A percentile compares a stretch with the other conserved stretches of the same genome.
phyloP scores from a whole-genome alignment of 1,284 basidiomycete genomes.

The Ceratobasidium sp. region DNA sequence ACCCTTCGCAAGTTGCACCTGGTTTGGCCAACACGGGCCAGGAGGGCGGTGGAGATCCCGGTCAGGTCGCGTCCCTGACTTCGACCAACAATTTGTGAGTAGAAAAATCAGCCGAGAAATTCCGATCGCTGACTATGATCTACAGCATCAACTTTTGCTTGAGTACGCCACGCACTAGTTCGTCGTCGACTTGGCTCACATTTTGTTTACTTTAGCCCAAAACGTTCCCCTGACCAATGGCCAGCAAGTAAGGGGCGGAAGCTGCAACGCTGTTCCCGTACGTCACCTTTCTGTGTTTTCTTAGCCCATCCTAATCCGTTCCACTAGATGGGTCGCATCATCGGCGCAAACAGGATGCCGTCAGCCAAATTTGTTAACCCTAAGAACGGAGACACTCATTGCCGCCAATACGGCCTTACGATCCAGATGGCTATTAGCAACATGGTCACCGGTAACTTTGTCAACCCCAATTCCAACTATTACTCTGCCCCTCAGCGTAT shows the following conservation, averaged over 20 bases:
- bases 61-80: constrained; percentile 57
- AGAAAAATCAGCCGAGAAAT: not conserved
- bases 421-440: constrained; percentile 48
- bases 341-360: constrained; percentile 47
- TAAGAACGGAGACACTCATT: constrained; percentile 46
- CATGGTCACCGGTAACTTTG: constrained; percentile 46
- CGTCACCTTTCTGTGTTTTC: constrained; percentile 35
- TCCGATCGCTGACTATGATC: not conserved
- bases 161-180: not conserved
- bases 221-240: constrained; percentile 46
- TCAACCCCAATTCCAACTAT: constrained; percentile 48
- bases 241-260: constrained; percentile 46
- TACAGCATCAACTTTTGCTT: constrained; percentile 21
- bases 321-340: constrained; percentile 31
- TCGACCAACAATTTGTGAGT: constrained; percentile 57
- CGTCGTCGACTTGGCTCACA: constrained; percentile 31
- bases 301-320: not conserved
- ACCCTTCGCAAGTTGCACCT: constrained; percentile 55
- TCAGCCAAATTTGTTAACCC: constrained; percentile 48
- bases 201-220: constrained; percentile 43
- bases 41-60: constrained; percentile 49
- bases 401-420: constrained; percentile 46
- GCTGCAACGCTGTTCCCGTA: constrained; percentile 57
- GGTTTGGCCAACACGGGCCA: constrained; percentile 58
- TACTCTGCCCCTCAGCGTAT: constrained; percentile 52